Conservation (phyloP, 2,329 filamentous ascomycete species). For the Exophiala dermatitidis region DNA sequence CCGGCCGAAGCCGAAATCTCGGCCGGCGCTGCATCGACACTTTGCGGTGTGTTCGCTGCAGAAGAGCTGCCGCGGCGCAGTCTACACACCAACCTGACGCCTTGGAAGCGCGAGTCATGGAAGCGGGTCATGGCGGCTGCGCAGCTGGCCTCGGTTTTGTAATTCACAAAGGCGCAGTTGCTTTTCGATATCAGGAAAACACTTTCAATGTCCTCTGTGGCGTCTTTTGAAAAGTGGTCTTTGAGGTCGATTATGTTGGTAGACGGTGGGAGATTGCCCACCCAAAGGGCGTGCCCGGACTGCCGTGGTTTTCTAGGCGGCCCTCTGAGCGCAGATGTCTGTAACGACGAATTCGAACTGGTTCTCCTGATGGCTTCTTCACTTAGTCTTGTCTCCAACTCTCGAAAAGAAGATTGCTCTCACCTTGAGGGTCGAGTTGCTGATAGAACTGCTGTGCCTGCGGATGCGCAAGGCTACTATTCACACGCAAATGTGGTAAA, state of each 20-base stretch:
- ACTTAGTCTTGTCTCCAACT: conserved; percentile 5
- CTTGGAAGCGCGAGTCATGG: conserved; percentile 84
- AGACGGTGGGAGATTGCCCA: conserved; percentile 83
- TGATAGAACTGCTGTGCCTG: conserved; percentile 12
- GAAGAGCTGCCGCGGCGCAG: conserved; percentile 54
- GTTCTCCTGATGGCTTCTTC: conserved; percentile 18
- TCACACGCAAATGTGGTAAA: conserved; percentile 20
- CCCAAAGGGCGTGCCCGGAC: conserved; percentile 86
- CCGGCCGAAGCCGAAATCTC: conserved; percentile 16
- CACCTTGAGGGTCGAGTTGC: conserved; percentile 18
- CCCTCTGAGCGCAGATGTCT: conserved; percentile 47
- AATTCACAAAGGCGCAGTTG: conserved; percentile 96
- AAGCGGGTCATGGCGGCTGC: conserved; percentile 70
- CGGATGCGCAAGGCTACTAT: conserved; percentile 11
- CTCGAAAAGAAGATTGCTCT: not conserved
- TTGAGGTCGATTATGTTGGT: conserved; percentile 79
- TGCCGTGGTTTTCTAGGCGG: conserved; percentile 60
- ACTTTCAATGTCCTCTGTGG: conserved; percentile 69
- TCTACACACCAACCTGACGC: conserved; percentile 77
- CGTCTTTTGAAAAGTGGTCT: conserved; percentile 77
- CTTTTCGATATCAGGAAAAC: conserved; percentile 93
- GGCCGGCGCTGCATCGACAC: conserved; percentile 39
- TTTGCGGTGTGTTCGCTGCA: conserved; percentile 39
- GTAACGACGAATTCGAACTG: conserved; percentile 26
- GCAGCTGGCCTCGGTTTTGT: conserved; percentile 71